Evolutionary conservation across 1,139 yeast species (phyloP).

Genomic region (Zhuliangozyma blackwelliae): DNA sequence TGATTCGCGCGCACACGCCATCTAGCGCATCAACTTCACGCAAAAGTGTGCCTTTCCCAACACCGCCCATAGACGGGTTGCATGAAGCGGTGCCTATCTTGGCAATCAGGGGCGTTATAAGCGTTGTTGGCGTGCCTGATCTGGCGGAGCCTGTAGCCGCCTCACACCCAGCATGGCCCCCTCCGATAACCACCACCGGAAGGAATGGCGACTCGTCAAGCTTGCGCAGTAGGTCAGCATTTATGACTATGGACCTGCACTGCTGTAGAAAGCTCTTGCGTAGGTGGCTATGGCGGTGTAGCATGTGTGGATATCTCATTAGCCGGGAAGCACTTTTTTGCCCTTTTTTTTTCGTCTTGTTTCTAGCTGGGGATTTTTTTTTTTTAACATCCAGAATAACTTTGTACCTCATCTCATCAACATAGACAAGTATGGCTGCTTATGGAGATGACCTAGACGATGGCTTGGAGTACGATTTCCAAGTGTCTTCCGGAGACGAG

Average conservation of each 20-base stretch:
- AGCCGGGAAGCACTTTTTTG: background rate
- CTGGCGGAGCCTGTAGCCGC: constrained; percentile 95
- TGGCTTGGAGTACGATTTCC: constrained; percentile 56
- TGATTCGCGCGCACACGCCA: constrained; percentile 80
- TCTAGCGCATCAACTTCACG: constrained; percentile 95
- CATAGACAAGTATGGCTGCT: background rate
- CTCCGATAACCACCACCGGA: constrained; percentile 90
- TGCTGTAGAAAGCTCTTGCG: constrained; percentile 1
- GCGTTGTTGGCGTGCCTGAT: constrained; percentile 65
- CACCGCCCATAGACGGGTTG: constrained; percentile 98
- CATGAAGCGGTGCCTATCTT: constrained; percentile 95
- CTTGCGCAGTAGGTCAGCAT: constrained; percentile 32
- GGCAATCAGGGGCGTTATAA: constrained; percentile 69
- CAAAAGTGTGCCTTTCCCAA: constrained; percentile 91
- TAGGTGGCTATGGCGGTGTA: constrained; percentile 1
- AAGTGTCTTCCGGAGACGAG: constrained; percentile 18
- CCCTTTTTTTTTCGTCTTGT: background rate
- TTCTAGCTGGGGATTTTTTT: too few species aligned
- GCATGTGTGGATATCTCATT: background rate
- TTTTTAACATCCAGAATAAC: too few species aligned
- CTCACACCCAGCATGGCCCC: constrained; percentile 99
- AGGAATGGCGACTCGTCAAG: constrained; percentile 31
- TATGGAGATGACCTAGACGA: constrained; percentile 62
- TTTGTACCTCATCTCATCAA: constrained; percentile 2
- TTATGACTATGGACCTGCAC: constrained; percentile 24